These are phyloP conservation scores for Globisporangium barbulae DNA, from an alignment of 352 stramenopile species.

Conservation along the genomic window DNA sequence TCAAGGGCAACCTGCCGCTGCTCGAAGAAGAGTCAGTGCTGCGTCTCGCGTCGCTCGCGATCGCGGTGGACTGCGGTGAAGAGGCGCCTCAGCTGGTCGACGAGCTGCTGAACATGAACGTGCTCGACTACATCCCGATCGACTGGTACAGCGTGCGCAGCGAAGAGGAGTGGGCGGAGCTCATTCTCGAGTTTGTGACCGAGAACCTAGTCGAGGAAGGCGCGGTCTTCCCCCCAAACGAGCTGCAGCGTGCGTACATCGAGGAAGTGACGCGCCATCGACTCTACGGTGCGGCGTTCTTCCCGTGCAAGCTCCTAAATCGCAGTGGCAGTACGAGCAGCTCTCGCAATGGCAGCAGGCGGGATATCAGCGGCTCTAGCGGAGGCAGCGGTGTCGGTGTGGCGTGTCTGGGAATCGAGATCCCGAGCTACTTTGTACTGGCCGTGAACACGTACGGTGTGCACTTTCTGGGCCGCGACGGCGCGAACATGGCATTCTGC, in stretches of 20 bases:
- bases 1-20: slow-evolving; percentile 84
- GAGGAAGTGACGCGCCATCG: slow-evolving; percentile 77
- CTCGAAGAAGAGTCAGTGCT: slow-evolving; percentile 74
- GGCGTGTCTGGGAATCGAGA: slow-evolving; percentile 41
- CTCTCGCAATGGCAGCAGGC: slow-evolving; percentile 22
- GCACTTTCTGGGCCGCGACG: slow-evolving; percentile 81
- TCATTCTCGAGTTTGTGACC: slow-evolving; percentile 59
- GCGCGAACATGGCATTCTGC: slow-evolving; percentile 58
- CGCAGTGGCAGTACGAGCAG: slow-evolving; percentile 15
- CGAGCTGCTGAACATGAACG: slow-evolving; percentile 60
- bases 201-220: slow-evolving; percentile 50
- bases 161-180: slow-evolving; percentile 79
- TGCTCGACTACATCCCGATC: slow-evolving; percentile 85
- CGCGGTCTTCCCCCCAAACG: slow-evolving; percentile 30
- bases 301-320: slow-evolving; percentile 70
- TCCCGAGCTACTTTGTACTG: slow-evolving; percentile 86
- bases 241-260: slow-evolving; percentile 84
- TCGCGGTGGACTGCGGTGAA: slow-evolving; percentile 79
- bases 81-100: slow-evolving; percentile 47
- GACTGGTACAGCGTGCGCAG: slow-evolving; percentile 67
- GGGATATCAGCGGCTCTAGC: slow-evolving; percentile 15
- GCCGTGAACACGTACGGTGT: slow-evolving; percentile 90
- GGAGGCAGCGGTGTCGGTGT: slow-evolving; percentile 17
- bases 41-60: slow-evolving; percentile 69
- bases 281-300: slow-evolving; percentile 88